Percentiles rank a stretch among this genome's conserved stretches.
These are phyloP conservation scores for Solanum chiquidenum DNA, from an alignment of 257 asterid species.

Conservation along the genomic window DNA sequence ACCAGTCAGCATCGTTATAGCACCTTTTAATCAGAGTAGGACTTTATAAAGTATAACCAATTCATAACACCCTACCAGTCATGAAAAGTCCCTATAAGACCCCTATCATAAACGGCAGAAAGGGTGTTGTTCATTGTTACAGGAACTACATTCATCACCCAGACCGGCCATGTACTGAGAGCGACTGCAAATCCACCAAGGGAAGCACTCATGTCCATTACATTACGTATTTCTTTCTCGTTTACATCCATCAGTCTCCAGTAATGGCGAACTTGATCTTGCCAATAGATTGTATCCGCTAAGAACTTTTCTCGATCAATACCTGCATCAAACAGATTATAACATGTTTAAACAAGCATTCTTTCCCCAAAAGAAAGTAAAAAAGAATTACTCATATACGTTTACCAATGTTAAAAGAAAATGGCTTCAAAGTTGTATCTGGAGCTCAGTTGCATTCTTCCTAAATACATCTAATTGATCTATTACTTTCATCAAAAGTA, in stretches of 20 bases:
- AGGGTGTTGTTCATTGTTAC: slow-evolving; percentile 46
- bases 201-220: slow-evolving; percentile 86
- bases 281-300: slow-evolving; percentile 81
- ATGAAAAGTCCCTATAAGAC: slow-evolving; percentile 68
- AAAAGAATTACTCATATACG: neutral
- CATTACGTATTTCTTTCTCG: slow-evolving; percentile 62
- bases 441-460: neutral
- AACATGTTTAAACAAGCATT: neutral
- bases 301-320: slow-evolving; percentile 48
- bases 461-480: neutral
- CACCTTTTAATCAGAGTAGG: neutral
- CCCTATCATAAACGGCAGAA: slow-evolving; percentile 72
- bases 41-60: neutral
- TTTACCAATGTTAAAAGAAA: neutral
- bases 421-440: neutral
- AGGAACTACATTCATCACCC: slow-evolving; percentile 90
- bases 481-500: neutral
- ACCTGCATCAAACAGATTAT: slow-evolving; percentile 22
- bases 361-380: neutral
- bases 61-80: slow-evolving; percentile 53
- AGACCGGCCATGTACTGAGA: slow-evolving; percentile 75
- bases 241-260: slow-evolving; percentile 80
- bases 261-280: slow-evolving; percentile 87
- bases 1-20: neutral
- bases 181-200: slow-evolving; percentile 89